Evolutionary conservation across 306 rosid genomes (phyloP), one percentile per base, ranked within the genome.

Genomic region (Trifolium repens): DNA sequence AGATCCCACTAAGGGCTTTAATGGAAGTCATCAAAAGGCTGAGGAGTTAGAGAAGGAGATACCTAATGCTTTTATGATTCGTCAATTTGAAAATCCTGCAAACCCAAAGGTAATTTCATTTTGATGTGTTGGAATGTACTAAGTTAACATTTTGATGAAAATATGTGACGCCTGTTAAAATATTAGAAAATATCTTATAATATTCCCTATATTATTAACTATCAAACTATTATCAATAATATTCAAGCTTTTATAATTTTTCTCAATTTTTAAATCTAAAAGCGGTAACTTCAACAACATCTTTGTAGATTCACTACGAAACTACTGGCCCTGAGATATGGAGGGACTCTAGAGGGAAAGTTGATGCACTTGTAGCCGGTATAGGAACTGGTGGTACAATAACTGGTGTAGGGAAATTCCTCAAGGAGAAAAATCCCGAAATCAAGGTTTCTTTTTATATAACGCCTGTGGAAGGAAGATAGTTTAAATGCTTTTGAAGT

Each of bases 321-420:
- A 86, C 94, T 75, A 89, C 97, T 35, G 97, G 92, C 37, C 91
- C 86, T 12, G 97, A 91, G 83, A 88, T 88, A 80, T 89, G 97
- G 97, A 91, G 86, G 83, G 94, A 88, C 75, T 89, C 90, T 0
- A 79, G 64, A 71, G 90, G 88, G 19, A 85, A 86, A 82, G 90
- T 91, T 63, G 94, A 89, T 77, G 85, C 77, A 7, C 76, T 91
- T 40, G 90, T 88, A 27, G 71, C 92, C 4, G 92, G 89, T 55
- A 72, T 91, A 57, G 97, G 97, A 66, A 86, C 94, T 1, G 94
- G 90, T 12, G 97, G 97, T 26, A 87, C 94, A 26, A 40, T 86
- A 78, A 80, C 92, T 0, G 97, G 91, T 69, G 75, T 57, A 9
- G 97, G 97, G 84, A 86, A 76, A 24, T 91, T 89, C 82, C 91